Conservation (phyloP, 495 filamentous ascomycete genomes). For the Xylaria nigripes region DNA sequence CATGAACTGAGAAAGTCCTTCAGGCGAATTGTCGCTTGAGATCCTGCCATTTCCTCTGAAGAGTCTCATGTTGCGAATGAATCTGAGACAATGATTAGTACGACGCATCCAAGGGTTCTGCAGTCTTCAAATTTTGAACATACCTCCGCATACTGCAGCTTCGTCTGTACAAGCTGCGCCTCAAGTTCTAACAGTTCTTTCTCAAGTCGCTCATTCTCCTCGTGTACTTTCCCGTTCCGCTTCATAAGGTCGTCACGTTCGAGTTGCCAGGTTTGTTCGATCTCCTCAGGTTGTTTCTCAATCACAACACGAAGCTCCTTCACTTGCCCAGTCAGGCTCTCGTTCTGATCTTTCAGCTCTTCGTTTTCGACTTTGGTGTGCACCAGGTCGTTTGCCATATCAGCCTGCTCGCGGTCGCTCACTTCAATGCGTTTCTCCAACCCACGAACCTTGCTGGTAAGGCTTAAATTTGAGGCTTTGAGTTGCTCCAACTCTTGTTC, state of each 20-base stretch:
- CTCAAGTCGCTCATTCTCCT: constrained; percentile 81
- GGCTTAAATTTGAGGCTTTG: constrained; percentile 51
- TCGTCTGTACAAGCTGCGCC: constrained; percentile 83
- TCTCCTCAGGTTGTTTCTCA: constrained; percentile 79
- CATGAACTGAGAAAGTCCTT: not conserved
- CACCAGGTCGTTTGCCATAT: constrained; percentile 83
- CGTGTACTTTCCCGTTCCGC: constrained; percentile 87
- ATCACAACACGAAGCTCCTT: constrained; percentile 74
- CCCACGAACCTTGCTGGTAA: constrained; percentile 62
- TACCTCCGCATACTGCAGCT: constrained; percentile 95
- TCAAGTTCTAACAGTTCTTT: constrained; percentile 93
- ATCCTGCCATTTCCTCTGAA: constrained; percentile 74
- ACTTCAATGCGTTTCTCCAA: constrained; percentile 85
- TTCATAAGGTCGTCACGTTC: constrained; percentile 93
- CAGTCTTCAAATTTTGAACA: constrained; percentile 21
- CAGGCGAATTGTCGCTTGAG: constrained; percentile 53
- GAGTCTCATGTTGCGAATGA: constrained; percentile 63
- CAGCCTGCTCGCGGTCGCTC: constrained; percentile 87
- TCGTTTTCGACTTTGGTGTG: constrained; percentile 90
- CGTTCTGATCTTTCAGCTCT: constrained; percentile 77
- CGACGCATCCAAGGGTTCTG: not conserved
- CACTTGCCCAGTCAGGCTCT: constrained; percentile 74
- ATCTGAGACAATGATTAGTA: constrained; percentile 43
- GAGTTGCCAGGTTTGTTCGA: constrained; percentile 69
- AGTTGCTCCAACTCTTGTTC: constrained; percentile 76